Conservation (phyloP, 495 filamentous ascomycete species). For the Trichoderma asperelloides region DNA sequence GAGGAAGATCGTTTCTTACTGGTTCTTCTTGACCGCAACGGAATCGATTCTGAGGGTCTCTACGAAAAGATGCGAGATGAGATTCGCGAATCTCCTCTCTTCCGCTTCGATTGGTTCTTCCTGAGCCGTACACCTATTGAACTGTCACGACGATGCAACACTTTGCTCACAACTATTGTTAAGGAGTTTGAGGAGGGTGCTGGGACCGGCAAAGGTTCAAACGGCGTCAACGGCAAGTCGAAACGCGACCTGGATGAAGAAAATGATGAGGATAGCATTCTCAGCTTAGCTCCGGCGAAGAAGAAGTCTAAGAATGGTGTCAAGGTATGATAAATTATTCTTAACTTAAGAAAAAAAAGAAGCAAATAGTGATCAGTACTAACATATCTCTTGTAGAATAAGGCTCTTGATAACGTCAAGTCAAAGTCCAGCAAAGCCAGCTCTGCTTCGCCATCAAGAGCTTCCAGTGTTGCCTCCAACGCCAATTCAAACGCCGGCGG, state of each 20-base stretch:
- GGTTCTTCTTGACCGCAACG: conserved; percentile 83
- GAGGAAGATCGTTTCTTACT: conserved; percentile 96
- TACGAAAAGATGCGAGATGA: conserved; percentile 84
- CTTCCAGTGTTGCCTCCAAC: conserved; percentile 42
- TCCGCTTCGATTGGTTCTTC: conserved; percentile 99
- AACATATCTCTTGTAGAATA: conserved; percentile 37
- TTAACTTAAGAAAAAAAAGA: neutral
- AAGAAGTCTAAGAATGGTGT: conserved; percentile 87
- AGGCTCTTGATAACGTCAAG: conserved; percentile 54
- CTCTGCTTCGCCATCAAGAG: conserved; percentile 46
- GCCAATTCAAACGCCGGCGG: neutral
- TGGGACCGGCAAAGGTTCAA: conserved; percentile 43
- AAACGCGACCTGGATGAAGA: conserved; percentile 68
- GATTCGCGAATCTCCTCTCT: conserved; percentile 88
- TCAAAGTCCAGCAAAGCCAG: conserved; percentile 45
- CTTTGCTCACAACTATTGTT: conserved; percentile 84
- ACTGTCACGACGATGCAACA: conserved; percentile 85
- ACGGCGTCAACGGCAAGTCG: conserved; percentile 60
- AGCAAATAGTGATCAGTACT: too few relatives aligned
- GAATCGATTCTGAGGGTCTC: conserved; percentile 75
- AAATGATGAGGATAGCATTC: conserved; percentile 71
- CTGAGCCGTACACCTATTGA: conserved; percentile 88
- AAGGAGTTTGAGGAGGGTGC: conserved; percentile 75
- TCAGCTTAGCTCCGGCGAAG: conserved; percentile 68
- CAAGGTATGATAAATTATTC: conserved; percentile 37